Conservation (phyloP, 805 yeast genomes). For the Cyberlindnera mycetangii region DNA sequence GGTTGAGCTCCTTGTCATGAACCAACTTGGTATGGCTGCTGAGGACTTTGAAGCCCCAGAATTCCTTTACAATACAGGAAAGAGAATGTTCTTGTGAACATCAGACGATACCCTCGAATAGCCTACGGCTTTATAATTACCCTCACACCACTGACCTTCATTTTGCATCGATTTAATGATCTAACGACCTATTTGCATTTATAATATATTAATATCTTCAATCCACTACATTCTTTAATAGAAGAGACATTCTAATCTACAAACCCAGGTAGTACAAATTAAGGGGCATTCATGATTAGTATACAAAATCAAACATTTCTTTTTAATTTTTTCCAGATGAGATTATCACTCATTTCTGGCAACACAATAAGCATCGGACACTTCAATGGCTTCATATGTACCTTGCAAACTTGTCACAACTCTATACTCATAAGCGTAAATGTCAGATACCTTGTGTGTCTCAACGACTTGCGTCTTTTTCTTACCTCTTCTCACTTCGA, state of each 20-base stretch:
- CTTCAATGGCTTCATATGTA: conserved; percentile 85
- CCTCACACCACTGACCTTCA: too few relatives aligned
- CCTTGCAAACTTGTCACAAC: conserved; percentile 86
- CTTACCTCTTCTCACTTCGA: conserved; percentile 36
- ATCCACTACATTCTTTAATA: not conserved
- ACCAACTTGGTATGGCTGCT: conserved; percentile 14
- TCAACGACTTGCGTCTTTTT: conserved; percentile 60
- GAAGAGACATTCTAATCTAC: not conserved
- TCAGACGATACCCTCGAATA: not conserved
- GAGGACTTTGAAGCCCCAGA: conserved; percentile 20
- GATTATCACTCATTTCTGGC: conserved; percentile 36
- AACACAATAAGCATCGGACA: conserved; percentile 80
- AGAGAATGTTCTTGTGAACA: conserved; percentile 8
- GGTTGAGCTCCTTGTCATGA: conserved; percentile 12
- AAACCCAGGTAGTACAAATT: not conserved
- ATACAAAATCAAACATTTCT: conserved; percentile 1
- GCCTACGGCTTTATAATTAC: too few relatives aligned
- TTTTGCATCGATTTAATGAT: not conserved
- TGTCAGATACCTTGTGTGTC: conserved; percentile 53
- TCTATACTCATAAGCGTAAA: conserved; percentile 64
- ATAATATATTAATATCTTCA: too few relatives aligned
- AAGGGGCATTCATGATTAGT: conserved; percentile 3
- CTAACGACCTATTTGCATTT: not conserved
- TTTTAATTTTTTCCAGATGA: not conserved
- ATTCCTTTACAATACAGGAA: conserved; percentile 16